Conservation (phyloP, 805 yeast genomes). For the Suhomyces prunicola region DNA sequence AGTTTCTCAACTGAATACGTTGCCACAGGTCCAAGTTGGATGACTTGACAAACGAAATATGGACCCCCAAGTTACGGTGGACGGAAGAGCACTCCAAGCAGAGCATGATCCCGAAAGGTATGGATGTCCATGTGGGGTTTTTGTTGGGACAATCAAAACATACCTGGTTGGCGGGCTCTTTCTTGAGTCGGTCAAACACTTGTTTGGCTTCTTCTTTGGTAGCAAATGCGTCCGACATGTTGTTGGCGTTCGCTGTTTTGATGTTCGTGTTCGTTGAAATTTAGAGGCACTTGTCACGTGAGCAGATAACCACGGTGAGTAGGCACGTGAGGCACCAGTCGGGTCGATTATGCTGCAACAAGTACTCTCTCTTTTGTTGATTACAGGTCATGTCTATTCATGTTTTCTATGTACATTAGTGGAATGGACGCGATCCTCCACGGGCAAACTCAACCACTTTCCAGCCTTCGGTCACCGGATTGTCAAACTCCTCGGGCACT, state of each 20-base stretch:
- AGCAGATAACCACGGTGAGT: too few relatives aligned
- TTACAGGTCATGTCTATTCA: background rate
- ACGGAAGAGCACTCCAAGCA: conserved; percentile 95
- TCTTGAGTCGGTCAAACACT: conserved; percentile 60
- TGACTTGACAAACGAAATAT: conserved; percentile 91
- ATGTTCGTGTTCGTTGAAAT: background rate
- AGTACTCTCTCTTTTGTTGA: too few relatives aligned
- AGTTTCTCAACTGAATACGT: conserved; percentile 80
- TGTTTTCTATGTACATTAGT: conserved; percentile 17
- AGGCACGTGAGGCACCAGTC: background rate
- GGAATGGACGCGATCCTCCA: conserved; percentile 85
- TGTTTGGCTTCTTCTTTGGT: conserved; percentile 65
- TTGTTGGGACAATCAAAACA: conserved; percentile 94
- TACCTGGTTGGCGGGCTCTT: conserved; percentile 69
- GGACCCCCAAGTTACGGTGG: conserved; percentile 95
- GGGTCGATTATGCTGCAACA: too few relatives aligned
- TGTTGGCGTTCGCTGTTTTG: background rate
- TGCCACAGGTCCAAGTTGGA: conserved; percentile 94
- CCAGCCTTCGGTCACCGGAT: conserved; percentile 95
- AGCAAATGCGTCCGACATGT: conserved; percentile 51
- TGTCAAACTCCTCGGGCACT: conserved; percentile 85
- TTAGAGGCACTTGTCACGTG: background rate
- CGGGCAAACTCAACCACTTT: conserved; percentile 90
- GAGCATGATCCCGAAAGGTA: conserved; percentile 88
- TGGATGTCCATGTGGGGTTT: conserved; percentile 98